Conservation (phyloP, 495 filamentous ascomycete genomes). For the Astrothelium subdiscretum region DNA sequence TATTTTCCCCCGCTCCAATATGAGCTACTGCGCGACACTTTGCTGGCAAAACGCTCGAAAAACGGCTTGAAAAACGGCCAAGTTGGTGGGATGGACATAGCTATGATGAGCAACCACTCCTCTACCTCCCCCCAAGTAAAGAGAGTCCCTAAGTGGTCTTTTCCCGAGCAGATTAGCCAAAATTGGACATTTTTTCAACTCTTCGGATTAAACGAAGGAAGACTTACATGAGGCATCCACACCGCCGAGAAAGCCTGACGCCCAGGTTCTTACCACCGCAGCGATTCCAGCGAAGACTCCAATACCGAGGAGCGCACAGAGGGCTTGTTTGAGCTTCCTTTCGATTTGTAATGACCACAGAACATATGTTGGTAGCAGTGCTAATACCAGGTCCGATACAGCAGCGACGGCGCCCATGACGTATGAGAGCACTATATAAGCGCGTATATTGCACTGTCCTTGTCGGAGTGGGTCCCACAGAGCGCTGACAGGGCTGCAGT, state of each 20-base stretch:
- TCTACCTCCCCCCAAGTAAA: background rate
- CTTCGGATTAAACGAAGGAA: background rate
- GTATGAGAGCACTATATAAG: background rate
- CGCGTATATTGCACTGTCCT: background rate
- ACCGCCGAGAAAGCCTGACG: background rate
- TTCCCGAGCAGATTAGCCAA: background rate
- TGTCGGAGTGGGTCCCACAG: background rate
- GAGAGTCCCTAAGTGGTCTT: background rate
- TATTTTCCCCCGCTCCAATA: background rate
- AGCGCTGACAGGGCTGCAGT: background rate
- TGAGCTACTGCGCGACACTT: background rate
- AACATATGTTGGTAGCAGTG: background rate
- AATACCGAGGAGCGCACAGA: background rate
- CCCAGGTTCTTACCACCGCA: background rate
- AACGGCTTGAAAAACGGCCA: background rate
- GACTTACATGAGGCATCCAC: slow-evolving; percentile 1
- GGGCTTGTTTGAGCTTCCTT: background rate
- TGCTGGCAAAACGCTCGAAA: background rate
- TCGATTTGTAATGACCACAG: slow-evolving; percentile 1
- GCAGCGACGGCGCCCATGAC: background rate
- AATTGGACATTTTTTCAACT: background rate
- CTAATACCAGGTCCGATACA: background rate
- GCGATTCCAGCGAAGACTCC: background rate
- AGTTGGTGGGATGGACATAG: background rate
- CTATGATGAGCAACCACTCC: background rate